These are phyloP conservation scores for Vaccinium corymbosum DNA, from an alignment of 148 eudicot genomes.

Conservation along the genomic window DNA sequence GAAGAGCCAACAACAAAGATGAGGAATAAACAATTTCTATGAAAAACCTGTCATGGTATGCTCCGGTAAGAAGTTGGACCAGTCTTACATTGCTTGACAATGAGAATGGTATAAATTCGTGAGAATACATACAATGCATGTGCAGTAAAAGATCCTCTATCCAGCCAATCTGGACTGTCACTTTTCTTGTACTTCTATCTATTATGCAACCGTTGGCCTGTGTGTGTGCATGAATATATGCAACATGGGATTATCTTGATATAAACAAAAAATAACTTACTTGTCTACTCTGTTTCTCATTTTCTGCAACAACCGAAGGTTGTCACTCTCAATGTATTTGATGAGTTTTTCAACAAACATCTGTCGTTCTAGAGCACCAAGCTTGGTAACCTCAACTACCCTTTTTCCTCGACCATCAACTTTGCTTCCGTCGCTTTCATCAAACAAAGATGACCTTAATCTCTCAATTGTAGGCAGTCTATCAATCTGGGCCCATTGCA, in stretches of 20 bases:
- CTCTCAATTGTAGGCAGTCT: slow-evolving; percentile 72
- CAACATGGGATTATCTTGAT: not conserved
- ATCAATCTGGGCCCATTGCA: slow-evolving; percentile 60
- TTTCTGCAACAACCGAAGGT: slow-evolving; percentile 69
- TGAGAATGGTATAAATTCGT: not conserved
- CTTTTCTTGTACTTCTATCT: not conserved
- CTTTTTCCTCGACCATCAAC: slow-evolving; percentile 40
- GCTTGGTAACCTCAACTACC: slow-evolving; percentile 60
- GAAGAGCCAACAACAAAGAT: not conserved
- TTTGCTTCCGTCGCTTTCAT: slow-evolving; percentile 32
- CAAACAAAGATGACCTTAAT: slow-evolving; percentile 57
- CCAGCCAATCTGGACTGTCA: not conserved
- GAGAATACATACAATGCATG: not conserved
- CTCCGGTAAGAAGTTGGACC: not conserved
- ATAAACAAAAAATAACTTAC: slow-evolving; percentile 32
- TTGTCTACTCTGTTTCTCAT: slow-evolving; percentile 66
- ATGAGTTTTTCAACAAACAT: slow-evolving; percentile 74
- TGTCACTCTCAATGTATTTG: slow-evolving; percentile 73
- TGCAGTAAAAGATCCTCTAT: not conserved
- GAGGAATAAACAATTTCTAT: not conserved
- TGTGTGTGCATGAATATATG: not conserved
- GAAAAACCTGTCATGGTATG: not conserved
- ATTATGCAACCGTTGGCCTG: not conserved
- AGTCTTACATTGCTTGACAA: too few species aligned
- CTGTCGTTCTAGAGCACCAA: slow-evolving; percentile 62